phyloP scores from a whole-genome alignment of 148 eudicot genomes.

The Silene uniflora region DNA sequence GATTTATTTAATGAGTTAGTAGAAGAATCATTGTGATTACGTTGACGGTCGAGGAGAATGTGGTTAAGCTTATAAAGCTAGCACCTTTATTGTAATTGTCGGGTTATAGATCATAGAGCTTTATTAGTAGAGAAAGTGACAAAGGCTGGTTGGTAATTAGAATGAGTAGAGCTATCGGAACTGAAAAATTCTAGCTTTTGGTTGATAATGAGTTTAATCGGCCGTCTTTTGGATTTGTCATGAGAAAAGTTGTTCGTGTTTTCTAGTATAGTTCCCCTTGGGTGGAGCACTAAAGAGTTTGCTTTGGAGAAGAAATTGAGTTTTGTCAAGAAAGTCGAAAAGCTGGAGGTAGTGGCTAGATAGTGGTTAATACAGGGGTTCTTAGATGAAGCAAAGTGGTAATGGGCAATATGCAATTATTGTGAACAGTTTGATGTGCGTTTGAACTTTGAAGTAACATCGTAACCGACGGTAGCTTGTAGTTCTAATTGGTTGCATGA shows the following conservation, averaged over 20 bases:
- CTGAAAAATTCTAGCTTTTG: neutral
- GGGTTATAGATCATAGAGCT: neutral
- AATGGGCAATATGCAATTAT: neutral
- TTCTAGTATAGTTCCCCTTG: no score
- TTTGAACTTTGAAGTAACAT: neutral
- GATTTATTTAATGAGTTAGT: neutral
- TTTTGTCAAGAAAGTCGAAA: neutral
- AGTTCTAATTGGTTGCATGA: neutral
- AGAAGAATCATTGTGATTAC: neutral
- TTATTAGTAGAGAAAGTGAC: neutral
- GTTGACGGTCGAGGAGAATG: neutral
- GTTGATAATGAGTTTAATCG: neutral
- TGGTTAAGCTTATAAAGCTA: neutral
- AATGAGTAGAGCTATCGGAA: neutral
- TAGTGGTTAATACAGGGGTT: slow-evolving; percentile 5
- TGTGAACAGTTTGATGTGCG: neutral
- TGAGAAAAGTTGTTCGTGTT: no score
- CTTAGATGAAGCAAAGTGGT: neutral
- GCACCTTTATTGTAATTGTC: neutral
- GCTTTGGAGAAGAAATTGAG: neutral
- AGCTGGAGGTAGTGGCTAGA: neutral
- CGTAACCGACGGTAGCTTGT: neutral
- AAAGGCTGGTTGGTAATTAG: neutral
- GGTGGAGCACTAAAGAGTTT: neutral
- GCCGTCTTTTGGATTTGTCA: neutral